Evolutionary conservation across 805 yeast species (phyloP).

Genomic region (Metschnikowia noctiluminum): DNA sequence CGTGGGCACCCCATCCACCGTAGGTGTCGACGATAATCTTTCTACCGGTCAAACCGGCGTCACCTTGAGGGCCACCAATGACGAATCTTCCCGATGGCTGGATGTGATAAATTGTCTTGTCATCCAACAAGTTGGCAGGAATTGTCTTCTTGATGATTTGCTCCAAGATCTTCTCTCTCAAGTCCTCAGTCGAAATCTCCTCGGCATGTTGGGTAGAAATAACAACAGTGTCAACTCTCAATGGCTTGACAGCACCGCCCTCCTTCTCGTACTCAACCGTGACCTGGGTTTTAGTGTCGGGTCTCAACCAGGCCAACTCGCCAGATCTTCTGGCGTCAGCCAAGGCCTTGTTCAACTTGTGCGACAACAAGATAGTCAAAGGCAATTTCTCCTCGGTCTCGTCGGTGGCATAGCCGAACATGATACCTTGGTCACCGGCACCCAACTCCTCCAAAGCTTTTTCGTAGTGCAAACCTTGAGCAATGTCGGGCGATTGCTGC

Average conservation of each 20-base stretch:
- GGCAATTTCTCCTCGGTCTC: constrained; percentile 98
- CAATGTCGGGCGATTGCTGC: constrained; percentile 98
- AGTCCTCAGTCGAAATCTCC: constrained; percentile 87
- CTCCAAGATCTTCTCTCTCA: constrained; percentile 72
- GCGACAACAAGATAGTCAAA: constrained; percentile 89
- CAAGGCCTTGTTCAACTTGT: constrained; percentile 93
- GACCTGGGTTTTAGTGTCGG: constrained; percentile 99
- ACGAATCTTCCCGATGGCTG: constrained; percentile 99
- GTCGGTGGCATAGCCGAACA: constrained; percentile 99
- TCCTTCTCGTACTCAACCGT: constrained; percentile 94
- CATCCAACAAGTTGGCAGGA: constrained; percentile 87
- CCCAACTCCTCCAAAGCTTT: constrained; percentile 94
- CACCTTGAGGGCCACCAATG: constrained; percentile 99
- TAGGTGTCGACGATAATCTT: constrained; percentile 99
- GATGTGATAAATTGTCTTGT: constrained; percentile 93
- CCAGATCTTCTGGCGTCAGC: constrained; percentile 98
- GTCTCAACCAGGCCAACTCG: constrained; percentile 93
- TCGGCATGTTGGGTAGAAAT: constrained; percentile 98
- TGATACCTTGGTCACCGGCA: constrained; percentile 99
- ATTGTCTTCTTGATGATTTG: constrained; percentile 90
- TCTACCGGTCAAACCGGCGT: constrained; percentile 99
- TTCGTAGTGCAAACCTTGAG: constrained; percentile 98
- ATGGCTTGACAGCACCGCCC: constrained; percentile 91
- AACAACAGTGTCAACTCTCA: constrained; percentile 96
- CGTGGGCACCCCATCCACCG: constrained; percentile 99